Base-by-base conservation (phyloP, 148 eudicot species). In the Chenopodium berlandieri region DNA sequence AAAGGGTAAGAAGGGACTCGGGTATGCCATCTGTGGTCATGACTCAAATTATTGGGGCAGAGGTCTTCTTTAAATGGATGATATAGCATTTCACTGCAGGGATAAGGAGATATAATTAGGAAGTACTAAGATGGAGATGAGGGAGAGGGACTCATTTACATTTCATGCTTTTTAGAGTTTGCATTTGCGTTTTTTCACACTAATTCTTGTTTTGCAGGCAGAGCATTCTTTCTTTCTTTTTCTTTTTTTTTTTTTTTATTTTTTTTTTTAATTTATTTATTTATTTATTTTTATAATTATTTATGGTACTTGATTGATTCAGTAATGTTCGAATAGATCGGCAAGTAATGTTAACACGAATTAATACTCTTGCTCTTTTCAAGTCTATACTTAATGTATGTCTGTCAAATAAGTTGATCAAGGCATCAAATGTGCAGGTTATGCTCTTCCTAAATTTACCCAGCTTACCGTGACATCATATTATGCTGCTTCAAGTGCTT, bases 401-500 rank as follows among this genome's bases (percentile, higher is more conserved):
- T 56, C 7, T 56, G 6, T 56, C 6, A 56, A 12, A 17, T 56
- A 2, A 56, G 62, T 16, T 52, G 63, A 50, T 5, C n/a, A 50
- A 50, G 50, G 77, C 12, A 25, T 40, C 63, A 74, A 17, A 64
- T 70, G 52, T 82, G 25, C 86, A 95, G 97, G 93, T 65, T 92
- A 91, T 88, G 88, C 90, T 76, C 88, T 91, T 78, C 97, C 97
- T 76, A 86, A 85, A 72, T 92, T 95, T 83, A 75, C 92, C 13
- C 99, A 94, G 80, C 90, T 92, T 76, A 88, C 92, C 0, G 91
- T 94, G 89, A 92, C 93, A 47, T 92, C 97, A 17, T 94, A 92
- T 87, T 90, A 89, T 87, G 92, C 92, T 82, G 90, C 98, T 62
- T 96, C 97, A 66, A 94, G 99, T 73, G 90, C 90, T 67, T 89